These are phyloP conservation scores for Schizophyllum amplum DNA, from an alignment of 1,284 basidiomycete genomes.

Conservation along the genomic window DNA sequence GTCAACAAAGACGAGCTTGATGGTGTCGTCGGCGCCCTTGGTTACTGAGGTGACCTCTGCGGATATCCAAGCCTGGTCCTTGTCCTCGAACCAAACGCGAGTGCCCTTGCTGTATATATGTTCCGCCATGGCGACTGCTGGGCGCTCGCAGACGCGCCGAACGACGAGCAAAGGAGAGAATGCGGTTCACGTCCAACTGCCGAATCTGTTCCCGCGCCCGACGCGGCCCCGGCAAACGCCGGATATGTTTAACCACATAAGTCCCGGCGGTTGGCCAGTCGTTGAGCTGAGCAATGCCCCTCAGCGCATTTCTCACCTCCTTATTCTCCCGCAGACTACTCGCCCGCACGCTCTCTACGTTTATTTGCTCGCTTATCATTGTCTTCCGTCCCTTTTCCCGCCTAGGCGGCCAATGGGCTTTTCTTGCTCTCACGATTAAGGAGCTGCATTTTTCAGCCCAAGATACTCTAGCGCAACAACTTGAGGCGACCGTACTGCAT, in stretches of 20 bases:
- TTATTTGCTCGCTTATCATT: constrained; percentile 33
- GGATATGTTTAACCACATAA: not conserved
- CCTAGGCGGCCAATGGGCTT: constrained; percentile 33
- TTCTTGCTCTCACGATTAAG: constrained; percentile 37
- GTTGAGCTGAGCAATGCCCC: not conserved
- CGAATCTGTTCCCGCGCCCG: not conserved
- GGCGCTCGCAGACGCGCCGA: not conserved
- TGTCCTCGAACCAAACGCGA: constrained; percentile 86
- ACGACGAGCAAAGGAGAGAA: not conserved
- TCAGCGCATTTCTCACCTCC: constrained; percentile 1
- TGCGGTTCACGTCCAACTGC: not conserved
- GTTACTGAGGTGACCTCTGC: constrained; percentile 70
- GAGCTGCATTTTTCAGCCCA: constrained; percentile 42
- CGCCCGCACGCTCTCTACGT: constrained; percentile 36
- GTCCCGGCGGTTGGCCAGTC: not conserved
- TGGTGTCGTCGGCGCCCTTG: constrained; percentile 55
- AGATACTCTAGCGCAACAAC: constrained; percentile 38
- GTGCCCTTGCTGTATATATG: constrained; percentile 83
- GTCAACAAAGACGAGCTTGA: constrained; percentile 76
- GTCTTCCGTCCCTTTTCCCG: constrained; percentile 33
- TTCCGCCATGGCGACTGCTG: constrained; percentile 52
- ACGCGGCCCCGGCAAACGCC: too few species aligned
- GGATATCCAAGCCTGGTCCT: constrained; percentile 88
- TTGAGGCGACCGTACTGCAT: constrained; percentile 38
- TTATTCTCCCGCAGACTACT: constrained; percentile 26